A percentile compares a stretch with the other conserved stretches of the same genome.
Evolutionary conservation across 2,329 filamentous ascomycete species (phyloP).

Genomic region (Macrophomina tecta): DNA sequence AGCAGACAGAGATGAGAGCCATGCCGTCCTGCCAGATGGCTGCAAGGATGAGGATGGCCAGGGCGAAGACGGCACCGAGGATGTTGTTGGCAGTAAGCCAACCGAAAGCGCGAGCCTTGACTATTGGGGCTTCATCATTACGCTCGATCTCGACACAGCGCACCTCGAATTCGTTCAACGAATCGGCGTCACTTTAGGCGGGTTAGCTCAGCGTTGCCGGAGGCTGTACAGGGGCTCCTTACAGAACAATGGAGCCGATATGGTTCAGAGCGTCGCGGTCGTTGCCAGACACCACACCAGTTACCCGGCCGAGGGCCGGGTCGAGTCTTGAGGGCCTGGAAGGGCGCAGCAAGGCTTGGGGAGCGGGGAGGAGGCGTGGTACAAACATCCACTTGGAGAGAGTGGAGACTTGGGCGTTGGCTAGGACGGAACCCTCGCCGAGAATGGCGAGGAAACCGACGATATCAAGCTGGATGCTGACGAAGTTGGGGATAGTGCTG

Average conservation of each 20-base stretch:
- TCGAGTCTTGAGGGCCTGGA: constrained; percentile 51
- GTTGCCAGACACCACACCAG: constrained; percentile 56
- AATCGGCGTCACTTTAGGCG: constrained; percentile 41
- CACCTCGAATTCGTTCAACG: constrained; percentile 47
- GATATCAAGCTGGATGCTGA: constrained; percentile 58
- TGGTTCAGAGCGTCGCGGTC: constrained; percentile 54
- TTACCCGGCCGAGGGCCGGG: constrained; percentile 48
- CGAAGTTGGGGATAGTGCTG: constrained; percentile 26
- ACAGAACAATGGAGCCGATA: constrained; percentile 56
- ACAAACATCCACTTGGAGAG: constrained; percentile 57
- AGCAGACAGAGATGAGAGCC: constrained; percentile 55
- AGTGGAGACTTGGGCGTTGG: constrained; percentile 58
- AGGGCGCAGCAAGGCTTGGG: constrained; percentile 56
- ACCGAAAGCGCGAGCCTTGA: constrained; percentile 53
- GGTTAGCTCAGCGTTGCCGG: constrained; percentile 19
- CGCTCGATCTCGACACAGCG: constrained; percentile 49
- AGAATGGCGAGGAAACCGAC: constrained; percentile 62
- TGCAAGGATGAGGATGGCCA: constrained; percentile 51
- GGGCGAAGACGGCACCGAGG: constrained; percentile 52
- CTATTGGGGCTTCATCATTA: constrained; percentile 34
- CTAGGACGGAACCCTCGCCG: constrained; percentile 57
- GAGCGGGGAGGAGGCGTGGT: constrained; percentile 57
- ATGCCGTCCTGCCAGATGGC: constrained; percentile 56
- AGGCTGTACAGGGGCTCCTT: constrained; percentile 29
- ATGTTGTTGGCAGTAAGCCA: constrained; percentile 54